Evolutionary conservation across 2,329 filamentous ascomycete genomes (phyloP), one percentile per base, ranked within the genome.

Genomic region (Aaosphaeria pasadenensis): DNA sequence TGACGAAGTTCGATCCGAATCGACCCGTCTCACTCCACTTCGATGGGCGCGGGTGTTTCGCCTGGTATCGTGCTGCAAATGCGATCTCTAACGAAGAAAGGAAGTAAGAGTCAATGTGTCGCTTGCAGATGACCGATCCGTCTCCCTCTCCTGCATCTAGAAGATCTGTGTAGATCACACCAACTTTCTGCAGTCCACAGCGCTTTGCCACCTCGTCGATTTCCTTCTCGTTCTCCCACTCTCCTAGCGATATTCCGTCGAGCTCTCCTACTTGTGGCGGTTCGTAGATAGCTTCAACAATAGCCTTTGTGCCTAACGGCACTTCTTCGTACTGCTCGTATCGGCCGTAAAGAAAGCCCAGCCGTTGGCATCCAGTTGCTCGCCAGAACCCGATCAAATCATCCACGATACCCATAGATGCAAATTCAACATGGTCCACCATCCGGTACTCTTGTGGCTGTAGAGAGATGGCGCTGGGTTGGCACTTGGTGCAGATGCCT

Each of bases 381-480:
- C 95, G 82, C 92, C 94, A 99, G 49, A 92, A 89, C 62, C 96
- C 85, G 55, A 99, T 84, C 48, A 97, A 84, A n/a, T 82, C 84
- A 66, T 99, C 89, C 60, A 97, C 89, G 32, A 97, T 82, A 46
- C 84, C 80, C 3, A 90, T 85, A 1, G 88, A 86, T 1, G 92
- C 86, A 66, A 99, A 97, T 71, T 99, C 95, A 54, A 99, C 94
- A 69, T 99, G 94, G 63, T 99, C 94, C 4, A 99, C 91, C 89
- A 94, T 96, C 44, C 94, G 89, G 70, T 92, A 99, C 17, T 87
- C 80, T 70, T 99, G 94, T 5, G 91, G 90, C 66, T 97, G 91
- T 45, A 99, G 76, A 7, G 90, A 96, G 65, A 99, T 99, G 47
- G 94, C 92, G 55, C 92, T 96, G 6, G 94, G 94, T 66, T 99